phyloP scores from a whole-genome alignment of 2,329 filamentous ascomycete species.

The Amesomyces nigricolor region DNA sequence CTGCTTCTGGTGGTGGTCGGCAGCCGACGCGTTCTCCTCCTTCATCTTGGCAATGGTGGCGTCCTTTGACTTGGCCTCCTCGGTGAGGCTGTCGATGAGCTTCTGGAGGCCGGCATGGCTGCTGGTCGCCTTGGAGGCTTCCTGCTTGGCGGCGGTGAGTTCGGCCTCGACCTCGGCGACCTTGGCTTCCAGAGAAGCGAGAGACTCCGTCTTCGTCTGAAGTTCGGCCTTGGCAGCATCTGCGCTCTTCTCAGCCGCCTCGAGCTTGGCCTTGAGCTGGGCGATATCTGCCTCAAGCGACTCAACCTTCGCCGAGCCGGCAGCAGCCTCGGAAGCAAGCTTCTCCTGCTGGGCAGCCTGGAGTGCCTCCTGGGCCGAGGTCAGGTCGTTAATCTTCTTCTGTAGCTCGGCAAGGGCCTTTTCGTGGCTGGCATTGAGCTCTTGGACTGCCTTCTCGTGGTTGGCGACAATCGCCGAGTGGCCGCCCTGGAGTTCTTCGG shows the following conservation, averaged over 20 bases:
- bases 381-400: constrained; percentile 50
- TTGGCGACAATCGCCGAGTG: constrained; percentile 40
- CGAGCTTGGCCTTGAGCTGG: constrained; percentile 45
- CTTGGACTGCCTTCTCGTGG: constrained; percentile 45
- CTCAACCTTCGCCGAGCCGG: constrained; percentile 42
- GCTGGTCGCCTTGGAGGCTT: constrained; percentile 40
- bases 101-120: constrained; percentile 44
- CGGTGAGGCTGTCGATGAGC: constrained; percentile 41
- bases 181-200: constrained; percentile 36
- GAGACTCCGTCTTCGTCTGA: constrained; percentile 38
- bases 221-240: constrained; percentile 40
- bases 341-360: constrained; percentile 42
- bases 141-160: constrained; percentile 41
- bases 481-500: constrained; percentile 44
- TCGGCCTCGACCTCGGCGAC: constrained; percentile 42
- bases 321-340: constrained; percentile 41
- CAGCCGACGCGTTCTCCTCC: constrained; percentile 38
- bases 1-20: constrained; percentile 50
- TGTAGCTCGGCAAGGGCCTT: constrained; percentile 44
- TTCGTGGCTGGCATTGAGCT: constrained; percentile 48
- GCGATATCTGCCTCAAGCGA: constrained; percentile 48
- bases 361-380: constrained; percentile 41
- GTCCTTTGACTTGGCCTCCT: constrained; percentile 36
- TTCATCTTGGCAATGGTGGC: constrained; percentile 47
- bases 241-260: constrained; percentile 43